A percentile compares a stretch with the other conserved stretches of the same genome.
Evolutionary conservation across 805 yeast species (phyloP).

Genomic region (Wickerhamiella lipophila): DNA sequence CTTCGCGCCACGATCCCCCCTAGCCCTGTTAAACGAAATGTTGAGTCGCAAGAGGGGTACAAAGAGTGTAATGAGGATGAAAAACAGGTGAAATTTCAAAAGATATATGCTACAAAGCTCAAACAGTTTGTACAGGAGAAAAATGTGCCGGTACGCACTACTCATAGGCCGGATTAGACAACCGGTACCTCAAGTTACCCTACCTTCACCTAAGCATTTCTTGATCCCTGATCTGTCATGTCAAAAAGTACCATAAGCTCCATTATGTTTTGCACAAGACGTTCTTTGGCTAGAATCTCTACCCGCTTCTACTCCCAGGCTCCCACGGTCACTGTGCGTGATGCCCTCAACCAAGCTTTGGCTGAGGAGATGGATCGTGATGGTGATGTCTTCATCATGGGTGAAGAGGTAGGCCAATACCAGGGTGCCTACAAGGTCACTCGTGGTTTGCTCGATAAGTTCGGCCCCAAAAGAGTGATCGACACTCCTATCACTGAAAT

Average conservation of each 20-base stretch:
- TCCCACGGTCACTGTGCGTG: slow-evolving; percentile 71
- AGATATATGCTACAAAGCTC: background rate
- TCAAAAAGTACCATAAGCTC: background rate
- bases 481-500: slow-evolving; percentile 98
- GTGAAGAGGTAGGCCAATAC: slow-evolving; percentile 99
- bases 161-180: background rate
- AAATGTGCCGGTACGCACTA: background rate
- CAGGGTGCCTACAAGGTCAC: slow-evolving; percentile 98
- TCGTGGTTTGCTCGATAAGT: slow-evolving; percentile 86
- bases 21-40: background rate
- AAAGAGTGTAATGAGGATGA: background rate
- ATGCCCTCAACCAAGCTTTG: slow-evolving; percentile 86
- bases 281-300: background rate
- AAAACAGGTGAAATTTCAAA: background rate
- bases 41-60: slow-evolving; percentile 2
- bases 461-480: slow-evolving; percentile 83
- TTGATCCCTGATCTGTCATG: slow-evolving; percentile 2
- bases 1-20: slow-evolving; percentile 1
- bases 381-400: slow-evolving; percentile 86
- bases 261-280: slow-evolving; percentile 4
- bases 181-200: background rate
- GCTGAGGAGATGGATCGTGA: slow-evolving; percentile 97
- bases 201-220: slow-evolving; percentile 1
- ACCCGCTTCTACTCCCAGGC: slow-evolving; percentile 2
- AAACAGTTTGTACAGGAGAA: background rate